These are phyloP conservation scores for Grigorovia humatica DNA, from an alignment of 805 yeast species.

Conservation along the genomic window DNA sequence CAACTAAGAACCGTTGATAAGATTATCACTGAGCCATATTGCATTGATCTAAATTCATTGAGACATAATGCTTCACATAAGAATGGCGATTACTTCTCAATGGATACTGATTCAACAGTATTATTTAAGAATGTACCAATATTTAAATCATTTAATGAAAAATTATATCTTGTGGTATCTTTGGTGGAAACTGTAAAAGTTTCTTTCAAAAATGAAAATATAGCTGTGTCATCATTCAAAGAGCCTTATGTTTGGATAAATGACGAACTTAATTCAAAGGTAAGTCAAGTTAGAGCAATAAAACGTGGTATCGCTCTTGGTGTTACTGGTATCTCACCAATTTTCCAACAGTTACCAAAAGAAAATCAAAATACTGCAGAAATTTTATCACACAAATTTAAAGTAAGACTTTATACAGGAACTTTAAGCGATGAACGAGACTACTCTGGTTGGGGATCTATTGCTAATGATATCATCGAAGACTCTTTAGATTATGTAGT, in stretches of 20 bases:
- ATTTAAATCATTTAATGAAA: constrained; percentile 50
- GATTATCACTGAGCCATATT: constrained; percentile 71
- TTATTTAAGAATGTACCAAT: constrained; percentile 64
- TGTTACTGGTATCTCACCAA: constrained; percentile 72
- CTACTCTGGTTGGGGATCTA: constrained; percentile 72
- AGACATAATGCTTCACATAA: background rate
- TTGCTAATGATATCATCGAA: constrained; percentile 63
- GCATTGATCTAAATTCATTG: constrained; percentile 49
- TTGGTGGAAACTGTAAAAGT: constrained; percentile 52
- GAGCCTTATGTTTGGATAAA: constrained; percentile 20
- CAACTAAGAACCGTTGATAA: constrained; percentile 54
- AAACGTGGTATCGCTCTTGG: constrained; percentile 85
- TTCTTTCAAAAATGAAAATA: constrained; percentile 17
- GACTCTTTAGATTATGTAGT: constrained; percentile 73
- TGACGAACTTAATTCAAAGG: constrained; percentile 3
- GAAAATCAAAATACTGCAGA: constrained; percentile 48
- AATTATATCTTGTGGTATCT: constrained; percentile 66
- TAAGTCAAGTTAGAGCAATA: constrained; percentile 22
- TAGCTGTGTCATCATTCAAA: constrained; percentile 11
- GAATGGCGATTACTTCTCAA: constrained; percentile 34
- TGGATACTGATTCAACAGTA: constrained; percentile 69
- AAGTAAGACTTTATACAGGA: constrained; percentile 63
- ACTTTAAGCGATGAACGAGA: constrained; percentile 19
- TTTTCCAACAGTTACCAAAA: constrained; percentile 57
- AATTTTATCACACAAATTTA: constrained; percentile 61